phyloP scores from a whole-genome alignment of 805 yeast genomes.

The Saccharomycopsis sp. region DNA sequence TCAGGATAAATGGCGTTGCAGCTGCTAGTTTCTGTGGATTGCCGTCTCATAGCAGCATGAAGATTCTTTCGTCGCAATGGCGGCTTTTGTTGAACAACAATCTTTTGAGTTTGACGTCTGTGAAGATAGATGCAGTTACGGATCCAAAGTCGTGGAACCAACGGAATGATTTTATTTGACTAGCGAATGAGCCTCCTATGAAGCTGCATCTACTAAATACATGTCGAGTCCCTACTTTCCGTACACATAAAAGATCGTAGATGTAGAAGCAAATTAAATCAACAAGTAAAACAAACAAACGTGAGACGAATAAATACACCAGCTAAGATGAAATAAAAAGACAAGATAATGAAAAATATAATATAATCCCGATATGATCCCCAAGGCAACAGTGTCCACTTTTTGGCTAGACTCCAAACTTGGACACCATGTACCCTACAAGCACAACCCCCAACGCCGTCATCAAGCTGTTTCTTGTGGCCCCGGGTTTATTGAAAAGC shows the following conservation, averaged over 20 bases:
- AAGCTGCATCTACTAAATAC: no score
- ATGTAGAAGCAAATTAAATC: background rate
- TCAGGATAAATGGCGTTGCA: constrained; percentile 32
- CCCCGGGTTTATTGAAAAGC: constrained; percentile 6
- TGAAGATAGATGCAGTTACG: constrained; percentile 2
- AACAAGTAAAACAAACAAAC: background rate
- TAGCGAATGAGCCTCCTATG: no score
- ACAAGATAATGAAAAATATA: background rate
- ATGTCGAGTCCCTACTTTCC: no score
- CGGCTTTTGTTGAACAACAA: constrained; percentile 11
- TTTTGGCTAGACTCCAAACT: constrained; percentile 1
- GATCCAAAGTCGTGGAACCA: constrained; percentile 5
- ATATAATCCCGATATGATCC: background rate
- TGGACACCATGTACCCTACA: constrained; percentile 14
- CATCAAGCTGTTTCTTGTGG: constrained; percentile 7
- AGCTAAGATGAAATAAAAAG: background rate
- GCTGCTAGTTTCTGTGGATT: constrained; percentile 11
- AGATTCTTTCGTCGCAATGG: constrained; percentile 25
- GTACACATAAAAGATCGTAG: no score
- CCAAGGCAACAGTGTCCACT: no score
- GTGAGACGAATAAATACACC: background rate
- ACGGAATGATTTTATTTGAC: background rate
- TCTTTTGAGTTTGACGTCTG: background rate
- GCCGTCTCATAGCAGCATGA: background rate
- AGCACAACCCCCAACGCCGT: constrained; percentile 16